Conservation (phyloP, 2,329 filamentous ascomycete species). For the Penicillium oxalicum region DNA sequence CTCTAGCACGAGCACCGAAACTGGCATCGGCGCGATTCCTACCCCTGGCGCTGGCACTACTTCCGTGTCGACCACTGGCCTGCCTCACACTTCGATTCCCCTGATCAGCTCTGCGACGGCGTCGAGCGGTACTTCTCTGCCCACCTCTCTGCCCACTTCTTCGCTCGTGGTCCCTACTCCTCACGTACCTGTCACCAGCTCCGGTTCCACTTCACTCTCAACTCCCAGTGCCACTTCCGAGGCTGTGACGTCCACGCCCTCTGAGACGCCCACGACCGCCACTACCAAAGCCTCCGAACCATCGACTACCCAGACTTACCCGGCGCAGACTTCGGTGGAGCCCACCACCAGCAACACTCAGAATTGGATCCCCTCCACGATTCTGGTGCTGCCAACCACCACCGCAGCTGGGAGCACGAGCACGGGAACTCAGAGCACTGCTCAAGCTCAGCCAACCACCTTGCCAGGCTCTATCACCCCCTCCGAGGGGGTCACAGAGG, state of each 20-base stretch:
- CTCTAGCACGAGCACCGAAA: slow-evolving; percentile 8
- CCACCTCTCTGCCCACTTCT: slow-evolving; percentile 9
- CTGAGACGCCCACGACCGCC: slow-evolving; percentile 20
- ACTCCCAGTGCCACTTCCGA: slow-evolving; percentile 9
- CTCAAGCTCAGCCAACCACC: slow-evolving; percentile 51
- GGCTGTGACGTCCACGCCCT: slow-evolving; percentile 2
- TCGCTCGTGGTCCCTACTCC: slow-evolving; percentile 15
- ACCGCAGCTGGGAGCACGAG: slow-evolving; percentile 8
- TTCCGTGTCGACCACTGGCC: slow-evolving; percentile 1
- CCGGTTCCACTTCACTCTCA: slow-evolving; percentile 4
- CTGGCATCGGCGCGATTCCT: slow-evolving; percentile 14
- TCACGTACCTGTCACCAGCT: slow-evolving; percentile 10
- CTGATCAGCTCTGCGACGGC: slow-evolving; percentile 3
- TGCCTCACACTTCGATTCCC: slow-evolving; percentile 8
- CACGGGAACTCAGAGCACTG: slow-evolving; percentile 27
- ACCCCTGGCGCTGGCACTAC: slow-evolving; percentile 2
- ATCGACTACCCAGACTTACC: slow-evolving; percentile 15
- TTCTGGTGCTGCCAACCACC: slow-evolving; percentile 15
- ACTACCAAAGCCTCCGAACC: slow-evolving; percentile 27
- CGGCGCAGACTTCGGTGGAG: slow-evolving; percentile 14
- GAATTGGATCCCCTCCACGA: slow-evolving; percentile 20
- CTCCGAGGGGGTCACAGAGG: slow-evolving; percentile 50
- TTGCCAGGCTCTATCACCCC: slow-evolving; percentile 74
- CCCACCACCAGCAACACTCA: slow-evolving; percentile 24
- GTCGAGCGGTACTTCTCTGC: slow-evolving; percentile 8